Conservation (phyloP, 2,329 filamentous ascomycete genomes). For the Botryotinia narcissicola region DNA sequence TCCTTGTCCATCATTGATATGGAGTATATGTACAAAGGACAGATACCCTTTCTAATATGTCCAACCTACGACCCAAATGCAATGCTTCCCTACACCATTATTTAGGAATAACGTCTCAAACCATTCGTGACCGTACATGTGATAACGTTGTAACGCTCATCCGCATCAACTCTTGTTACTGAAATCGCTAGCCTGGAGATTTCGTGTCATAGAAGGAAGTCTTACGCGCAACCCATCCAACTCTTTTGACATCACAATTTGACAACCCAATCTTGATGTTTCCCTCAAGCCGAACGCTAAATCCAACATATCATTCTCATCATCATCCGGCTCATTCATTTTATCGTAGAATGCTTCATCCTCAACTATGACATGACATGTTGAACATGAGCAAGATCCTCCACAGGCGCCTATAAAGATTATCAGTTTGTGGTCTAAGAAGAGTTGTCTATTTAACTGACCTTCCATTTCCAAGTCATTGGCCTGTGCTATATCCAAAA, state of each 20-base stretch:
- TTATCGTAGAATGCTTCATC: conserved; percentile 61
- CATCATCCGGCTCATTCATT: conserved; percentile 59
- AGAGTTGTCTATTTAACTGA: conserved; percentile 36
- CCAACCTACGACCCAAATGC: background rate
- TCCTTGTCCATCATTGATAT: conserved; percentile 20
- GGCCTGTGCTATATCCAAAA: conserved; percentile 91
- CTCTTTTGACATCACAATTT: conserved; percentile 83
- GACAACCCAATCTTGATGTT: conserved; percentile 51
- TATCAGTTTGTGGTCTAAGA: background rate
- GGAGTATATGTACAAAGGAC: conserved; percentile 30
- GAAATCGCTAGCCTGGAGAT: conserved; percentile 94
- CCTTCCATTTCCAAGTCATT: conserved; percentile 98
- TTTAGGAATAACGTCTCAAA: background rate
- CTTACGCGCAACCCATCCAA: conserved; percentile 82
- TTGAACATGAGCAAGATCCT: conserved; percentile 73
- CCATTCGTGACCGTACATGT: background rate
- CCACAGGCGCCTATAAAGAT: conserved; percentile 71
- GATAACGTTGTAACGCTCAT: background rate
- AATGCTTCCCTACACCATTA: conserved; percentile 9
- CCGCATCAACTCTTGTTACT: conserved; percentile 41
- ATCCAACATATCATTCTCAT: conserved; percentile 72
- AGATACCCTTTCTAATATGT: conserved; percentile 29
- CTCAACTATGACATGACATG: conserved; percentile 71
- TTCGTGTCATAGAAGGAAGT: conserved; percentile 90
- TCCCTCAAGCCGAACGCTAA: conserved; percentile 72